These are phyloP conservation scores for Kuraishia cidri DNA, from an alignment of 805 yeast genomes.

Conservation along the genomic window DNA sequence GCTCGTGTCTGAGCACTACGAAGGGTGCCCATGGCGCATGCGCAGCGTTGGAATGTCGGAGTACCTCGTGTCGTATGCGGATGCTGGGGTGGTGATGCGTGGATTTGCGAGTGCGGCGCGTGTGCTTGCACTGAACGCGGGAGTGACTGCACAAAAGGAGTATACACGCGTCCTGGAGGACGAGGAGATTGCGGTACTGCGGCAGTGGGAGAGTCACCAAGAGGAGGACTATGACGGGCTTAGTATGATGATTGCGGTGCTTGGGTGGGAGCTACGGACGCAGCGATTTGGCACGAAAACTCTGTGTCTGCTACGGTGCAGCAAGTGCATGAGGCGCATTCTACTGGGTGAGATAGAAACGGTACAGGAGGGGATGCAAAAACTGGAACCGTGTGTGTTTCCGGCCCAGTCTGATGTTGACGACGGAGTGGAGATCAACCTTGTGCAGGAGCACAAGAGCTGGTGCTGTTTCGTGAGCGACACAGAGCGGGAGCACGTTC, in stretches of 20 bases:
- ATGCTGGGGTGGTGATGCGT: too few species aligned
- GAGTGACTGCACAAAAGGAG: too few species aligned
- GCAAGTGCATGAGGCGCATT: slow-evolving; percentile 25
- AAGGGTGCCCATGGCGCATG: slow-evolving; percentile 12
- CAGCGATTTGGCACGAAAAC: slow-evolving; percentile 15
- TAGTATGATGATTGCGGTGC: slow-evolving; percentile 12
- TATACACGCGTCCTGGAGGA: too few species aligned
- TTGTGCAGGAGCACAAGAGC: slow-evolving; percentile 22
- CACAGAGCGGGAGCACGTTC: not conserved
- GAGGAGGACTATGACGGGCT: not conserved
- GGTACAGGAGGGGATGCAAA: slow-evolving; percentile 5
- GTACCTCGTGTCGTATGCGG: not conserved
- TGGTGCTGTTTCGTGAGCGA: slow-evolving; percentile 18
- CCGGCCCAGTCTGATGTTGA: slow-evolving; percentile 16
- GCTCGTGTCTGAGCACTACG: slow-evolving; percentile 8
- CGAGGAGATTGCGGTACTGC: too few species aligned
- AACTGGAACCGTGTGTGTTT: slow-evolving; percentile 16
- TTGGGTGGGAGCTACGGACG: slow-evolving; percentile 26
- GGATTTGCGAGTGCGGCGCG: too few species aligned
- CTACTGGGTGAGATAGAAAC: slow-evolving; percentile 11
- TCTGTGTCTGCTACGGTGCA: slow-evolving; percentile 19
- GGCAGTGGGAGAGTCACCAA: too few species aligned
- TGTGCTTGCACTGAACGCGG: too few species aligned
- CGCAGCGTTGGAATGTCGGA: not conserved
- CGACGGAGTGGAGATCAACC: slow-evolving; percentile 13